Evolutionary conservation across 1,139 yeast genomes (phyloP).

Genomic region (Blastobotrys ciferrii): DNA sequence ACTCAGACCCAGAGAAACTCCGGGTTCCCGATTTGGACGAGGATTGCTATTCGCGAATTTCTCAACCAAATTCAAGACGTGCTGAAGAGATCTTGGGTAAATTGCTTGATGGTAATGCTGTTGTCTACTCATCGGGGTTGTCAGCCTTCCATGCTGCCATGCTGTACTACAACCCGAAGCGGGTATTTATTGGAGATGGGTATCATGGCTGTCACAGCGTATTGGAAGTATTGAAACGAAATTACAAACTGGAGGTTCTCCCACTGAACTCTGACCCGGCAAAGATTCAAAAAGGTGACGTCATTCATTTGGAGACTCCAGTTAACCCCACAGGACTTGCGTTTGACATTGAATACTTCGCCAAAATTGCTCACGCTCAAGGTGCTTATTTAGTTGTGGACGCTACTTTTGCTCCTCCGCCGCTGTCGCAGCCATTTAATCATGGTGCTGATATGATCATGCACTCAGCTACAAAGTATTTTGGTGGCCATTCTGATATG

Average conservation of each 20-base stretch:
- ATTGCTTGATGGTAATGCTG: conserved; percentile 53
- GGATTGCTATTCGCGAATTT: conserved; percentile 60
- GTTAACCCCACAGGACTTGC: conserved; percentile 79
- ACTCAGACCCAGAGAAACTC: conserved; percentile 53
- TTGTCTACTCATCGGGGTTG: conserved; percentile 74
- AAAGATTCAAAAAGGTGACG: conserved; percentile 62
- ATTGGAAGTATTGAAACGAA: conserved; percentile 58
- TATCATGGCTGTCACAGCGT: conserved; percentile 84
- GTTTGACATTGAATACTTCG: conserved; percentile 60
- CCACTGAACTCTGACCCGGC: conserved; percentile 49
- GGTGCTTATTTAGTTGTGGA: conserved; percentile 75
- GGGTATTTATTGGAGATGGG: conserved; percentile 71
- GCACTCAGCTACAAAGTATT: conserved; percentile 89
- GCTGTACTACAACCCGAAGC: conserved; percentile 69
- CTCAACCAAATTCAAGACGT: conserved; percentile 69
- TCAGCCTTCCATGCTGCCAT: conserved; percentile 79
- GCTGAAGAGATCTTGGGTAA: conserved; percentile 65
- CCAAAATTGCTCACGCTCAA: conserved; percentile 62
- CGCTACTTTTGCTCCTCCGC: conserved; percentile 93
- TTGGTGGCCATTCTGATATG: conserved; percentile 93
- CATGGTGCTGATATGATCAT: conserved; percentile 80
- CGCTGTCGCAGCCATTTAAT: conserved; percentile 74
- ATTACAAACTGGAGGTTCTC: conserved; percentile 55
- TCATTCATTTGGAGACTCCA: conserved; percentile 83
- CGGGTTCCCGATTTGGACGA: conserved; percentile 35